phyloP scores from a whole-genome alignment of 2,329 filamentous ascomycete species.

The Aspergillus cejpii region DNA sequence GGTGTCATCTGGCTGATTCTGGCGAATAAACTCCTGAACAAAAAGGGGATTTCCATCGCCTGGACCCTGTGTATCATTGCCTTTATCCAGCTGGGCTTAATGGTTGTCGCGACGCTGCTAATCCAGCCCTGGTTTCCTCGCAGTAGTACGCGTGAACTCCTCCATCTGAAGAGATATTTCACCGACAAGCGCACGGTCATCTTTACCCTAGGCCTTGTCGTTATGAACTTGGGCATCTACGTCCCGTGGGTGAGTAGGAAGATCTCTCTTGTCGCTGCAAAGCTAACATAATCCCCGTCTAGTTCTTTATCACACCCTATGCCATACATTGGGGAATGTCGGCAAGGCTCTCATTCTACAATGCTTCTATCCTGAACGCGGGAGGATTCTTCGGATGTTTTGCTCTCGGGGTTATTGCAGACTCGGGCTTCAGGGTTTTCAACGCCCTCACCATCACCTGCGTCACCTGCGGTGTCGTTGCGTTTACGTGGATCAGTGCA shows the following conservation, averaged over 20 bases:
- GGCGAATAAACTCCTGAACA: not conserved
- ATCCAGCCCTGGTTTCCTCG: too few relatives aligned
- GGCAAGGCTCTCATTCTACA: slow-evolving; percentile 4
- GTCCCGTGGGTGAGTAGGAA: too few relatives aligned
- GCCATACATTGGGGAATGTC: slow-evolving; percentile 1
- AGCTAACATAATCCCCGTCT: too few relatives aligned
- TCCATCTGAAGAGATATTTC: slow-evolving; percentile 3
- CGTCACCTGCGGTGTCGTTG: slow-evolving; percentile 3
- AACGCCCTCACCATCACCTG: too few relatives aligned
- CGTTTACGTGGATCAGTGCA: slow-evolving; percentile 1
- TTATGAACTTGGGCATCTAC: too few relatives aligned
- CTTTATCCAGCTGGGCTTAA: slow-evolving; percentile 4
- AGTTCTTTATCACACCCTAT: too few relatives aligned
- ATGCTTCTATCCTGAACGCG: slow-evolving; percentile 6
- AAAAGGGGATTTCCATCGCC: not conserved
- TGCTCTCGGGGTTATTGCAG: too few relatives aligned
- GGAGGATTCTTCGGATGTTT: too few relatives aligned
- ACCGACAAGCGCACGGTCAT: slow-evolving; percentile 4
- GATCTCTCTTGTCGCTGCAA: too few relatives aligned
- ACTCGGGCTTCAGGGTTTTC: too few relatives aligned
- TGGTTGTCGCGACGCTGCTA: slow-evolving; percentile 2
- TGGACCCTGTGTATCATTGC: slow-evolving; percentile 6
- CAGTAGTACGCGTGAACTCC: too few relatives aligned
- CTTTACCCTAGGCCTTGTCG: too few relatives aligned
- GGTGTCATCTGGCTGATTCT: slow-evolving; percentile 5